These are phyloP conservation scores for Geosmithia morbida DNA, from an alignment of 2,329 filamentous ascomycete genomes.

Conservation along the genomic window DNA sequence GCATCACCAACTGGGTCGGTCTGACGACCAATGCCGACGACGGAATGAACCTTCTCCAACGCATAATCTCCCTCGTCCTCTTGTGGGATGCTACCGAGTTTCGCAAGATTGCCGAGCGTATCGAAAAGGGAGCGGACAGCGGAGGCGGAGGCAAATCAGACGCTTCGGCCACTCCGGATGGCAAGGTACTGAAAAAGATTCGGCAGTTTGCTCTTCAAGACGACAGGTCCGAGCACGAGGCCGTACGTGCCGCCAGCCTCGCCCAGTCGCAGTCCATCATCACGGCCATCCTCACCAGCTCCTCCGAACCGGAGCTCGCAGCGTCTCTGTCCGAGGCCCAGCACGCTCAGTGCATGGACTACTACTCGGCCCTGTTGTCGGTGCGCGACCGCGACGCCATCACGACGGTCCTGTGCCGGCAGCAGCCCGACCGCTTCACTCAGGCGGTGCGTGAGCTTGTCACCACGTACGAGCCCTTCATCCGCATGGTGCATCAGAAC, in stretches of 20 bases:
- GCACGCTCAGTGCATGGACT: constrained; percentile 52
- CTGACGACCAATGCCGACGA: constrained; percentile 57
- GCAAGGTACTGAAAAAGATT: constrained; percentile 47
- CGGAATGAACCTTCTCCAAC: constrained; percentile 68
- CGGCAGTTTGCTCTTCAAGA: constrained; percentile 39
- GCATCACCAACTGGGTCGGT: constrained; percentile 67
- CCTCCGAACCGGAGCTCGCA: constrained; percentile 25
- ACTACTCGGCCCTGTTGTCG: constrained; percentile 55
- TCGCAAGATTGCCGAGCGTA: constrained; percentile 45
- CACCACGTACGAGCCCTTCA: constrained; percentile 58
- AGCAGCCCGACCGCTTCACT: constrained; percentile 60
- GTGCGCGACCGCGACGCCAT: constrained; percentile 63
- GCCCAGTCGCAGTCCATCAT: constrained; percentile 44
- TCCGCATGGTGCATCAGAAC: constrained; percentile 54
- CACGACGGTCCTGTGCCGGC: constrained; percentile 49
- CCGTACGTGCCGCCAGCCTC: constrained; percentile 40
- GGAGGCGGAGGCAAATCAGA: constrained; percentile 14
- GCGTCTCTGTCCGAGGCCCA: constrained; percentile 37
- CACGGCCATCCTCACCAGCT: constrained; percentile 44
- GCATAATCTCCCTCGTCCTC: constrained; percentile 60
- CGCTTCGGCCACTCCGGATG: constrained; percentile 19
- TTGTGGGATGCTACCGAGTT: constrained; percentile 62
- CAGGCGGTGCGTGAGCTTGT: constrained; percentile 49
- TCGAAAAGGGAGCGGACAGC: constrained; percentile 44
- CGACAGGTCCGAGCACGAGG: constrained; percentile 40